These are phyloP conservation scores for Auricularia sp. DNA, from an alignment of 768 basidiomycete genomes.

Conservation along the genomic window DNA sequence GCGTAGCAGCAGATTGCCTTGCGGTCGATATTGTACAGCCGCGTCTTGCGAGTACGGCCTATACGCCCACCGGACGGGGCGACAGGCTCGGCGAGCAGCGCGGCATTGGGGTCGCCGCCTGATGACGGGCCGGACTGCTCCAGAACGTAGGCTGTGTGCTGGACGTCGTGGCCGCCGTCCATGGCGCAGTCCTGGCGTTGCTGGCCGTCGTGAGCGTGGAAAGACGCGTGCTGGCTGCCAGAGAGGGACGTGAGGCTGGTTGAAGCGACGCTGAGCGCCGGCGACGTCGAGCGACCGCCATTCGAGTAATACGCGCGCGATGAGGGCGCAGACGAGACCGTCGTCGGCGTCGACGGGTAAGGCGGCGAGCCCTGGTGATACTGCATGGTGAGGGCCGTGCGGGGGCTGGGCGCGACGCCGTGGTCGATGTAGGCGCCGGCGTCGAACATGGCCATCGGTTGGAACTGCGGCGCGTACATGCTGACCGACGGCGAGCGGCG, in stretches of 20 bases:
- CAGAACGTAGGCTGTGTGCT: not conserved
- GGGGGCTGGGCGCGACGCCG: not conserved
- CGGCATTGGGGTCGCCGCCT: not conserved
- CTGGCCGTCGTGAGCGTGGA: not conserved
- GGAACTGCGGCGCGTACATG: not conserved
- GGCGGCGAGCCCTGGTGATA: not conserved
- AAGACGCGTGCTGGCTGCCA: not conserved
- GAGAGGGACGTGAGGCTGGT: conserved; percentile 42
- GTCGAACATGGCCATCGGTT: not conserved
- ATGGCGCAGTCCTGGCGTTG: not conserved
- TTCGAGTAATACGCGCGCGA: not conserved
- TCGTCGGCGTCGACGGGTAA: conserved; percentile 1
- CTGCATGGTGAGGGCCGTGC: not conserved
- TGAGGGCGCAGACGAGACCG: not conserved
- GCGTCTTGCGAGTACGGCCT: conserved; percentile 36
- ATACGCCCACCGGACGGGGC: not conserved
- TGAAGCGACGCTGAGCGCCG: conserved; percentile 49
- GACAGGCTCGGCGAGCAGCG: not conserved
- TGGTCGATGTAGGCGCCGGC: not conserved
- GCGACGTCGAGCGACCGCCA: conserved; percentile 39
- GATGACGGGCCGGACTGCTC: not conserved
- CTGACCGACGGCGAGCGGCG: not conserved
- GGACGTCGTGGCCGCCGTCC: not conserved
- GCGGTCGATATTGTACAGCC: conserved; percentile 65
- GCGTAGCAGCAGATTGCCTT: conserved; percentile 66